Evolutionary conservation across 192 early-diverging fungal species (phyloP).

Genomic region (Kappamyces sp.): DNA sequence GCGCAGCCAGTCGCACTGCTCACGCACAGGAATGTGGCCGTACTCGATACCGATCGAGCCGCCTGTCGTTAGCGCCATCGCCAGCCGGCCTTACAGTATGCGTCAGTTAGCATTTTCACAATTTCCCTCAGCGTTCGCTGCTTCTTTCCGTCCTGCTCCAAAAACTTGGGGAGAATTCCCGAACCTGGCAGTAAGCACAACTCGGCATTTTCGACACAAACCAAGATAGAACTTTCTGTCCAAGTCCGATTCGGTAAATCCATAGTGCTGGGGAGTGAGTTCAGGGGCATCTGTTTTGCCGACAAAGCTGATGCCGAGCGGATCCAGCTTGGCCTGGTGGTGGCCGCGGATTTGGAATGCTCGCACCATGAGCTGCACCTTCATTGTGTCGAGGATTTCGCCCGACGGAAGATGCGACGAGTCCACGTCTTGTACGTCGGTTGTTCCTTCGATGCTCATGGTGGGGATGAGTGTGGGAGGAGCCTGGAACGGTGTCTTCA

Average conservation of each 20-base stretch:
- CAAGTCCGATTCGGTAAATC: conserved; percentile 88
- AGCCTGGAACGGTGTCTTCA: conserved; percentile 54
- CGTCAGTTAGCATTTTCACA: conserved; percentile 67
- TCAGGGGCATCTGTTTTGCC: conserved; percentile 58
- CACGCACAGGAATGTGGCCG: conserved; percentile 95
- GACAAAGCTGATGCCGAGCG: conserved; percentile 71
- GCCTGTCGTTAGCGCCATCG: conserved; percentile 37
- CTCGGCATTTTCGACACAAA: conserved; percentile 7
- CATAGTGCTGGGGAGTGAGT: conserved; percentile 81
- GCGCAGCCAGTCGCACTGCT: conserved; percentile 95
- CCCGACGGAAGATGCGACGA: conserved; percentile 34
- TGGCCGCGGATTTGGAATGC: conserved; percentile 95
- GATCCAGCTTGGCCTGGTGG: conserved; percentile 91
- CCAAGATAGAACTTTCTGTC: conserved; percentile 85
- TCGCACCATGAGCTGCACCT: conserved; percentile 92
- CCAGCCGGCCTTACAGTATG: conserved; percentile 85
- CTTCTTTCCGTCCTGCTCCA: conserved; percentile 50
- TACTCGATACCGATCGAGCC: conserved; percentile 95
- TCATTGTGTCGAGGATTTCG: conserved; percentile 93
- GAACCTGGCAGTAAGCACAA: conserved; percentile 46
- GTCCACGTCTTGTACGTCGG: conserved; percentile 18
- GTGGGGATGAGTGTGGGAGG: conserved; percentile 75
- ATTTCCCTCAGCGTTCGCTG: conserved; percentile 87
- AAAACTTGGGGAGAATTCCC: conserved; percentile 87
- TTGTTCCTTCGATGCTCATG: not conserved